Conservation (phyloP, 768 basidiomycete genomes). For the Calocybe gangraenosa region DNA sequence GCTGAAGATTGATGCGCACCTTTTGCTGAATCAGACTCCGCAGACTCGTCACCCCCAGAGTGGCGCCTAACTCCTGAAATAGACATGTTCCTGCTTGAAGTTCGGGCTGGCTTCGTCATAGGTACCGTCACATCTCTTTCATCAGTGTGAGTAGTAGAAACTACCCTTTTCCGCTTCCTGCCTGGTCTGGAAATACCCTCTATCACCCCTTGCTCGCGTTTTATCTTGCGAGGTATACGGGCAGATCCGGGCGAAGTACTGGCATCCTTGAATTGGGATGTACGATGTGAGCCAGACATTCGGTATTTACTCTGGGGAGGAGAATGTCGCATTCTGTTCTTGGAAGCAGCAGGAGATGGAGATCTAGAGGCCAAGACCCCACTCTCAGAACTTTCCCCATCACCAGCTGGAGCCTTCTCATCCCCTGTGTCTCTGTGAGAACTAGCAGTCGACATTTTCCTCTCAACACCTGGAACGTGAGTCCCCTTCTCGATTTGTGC, state of each 20-base stretch:
- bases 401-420: no score
- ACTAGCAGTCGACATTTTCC: conserved; percentile 1
- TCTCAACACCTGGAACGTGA: neutral
- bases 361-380: neutral
- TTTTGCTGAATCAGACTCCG: neutral
- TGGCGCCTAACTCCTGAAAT: conserved; percentile 1
- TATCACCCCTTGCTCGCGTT: neutral
- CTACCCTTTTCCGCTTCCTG: conserved; percentile 21
- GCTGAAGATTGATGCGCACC: conserved; percentile 3
- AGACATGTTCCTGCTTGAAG: conserved; percentile 1
- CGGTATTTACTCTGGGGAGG: neutral
- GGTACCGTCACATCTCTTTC: neutral
- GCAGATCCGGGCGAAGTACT: neutral
- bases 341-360: conserved; percentile 8
- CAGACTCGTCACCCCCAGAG: conserved; percentile 7
- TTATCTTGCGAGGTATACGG: conserved; percentile 1
- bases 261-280: neutral
- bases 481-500: neutral
- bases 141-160: conserved; percentile 7
- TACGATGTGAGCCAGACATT: no score
- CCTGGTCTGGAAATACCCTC: neutral
- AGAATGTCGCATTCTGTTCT: neutral
- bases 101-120: neutral
- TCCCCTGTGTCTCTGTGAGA: no score
- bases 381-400: no score